Conservation (phyloP, 257 asterid species). For the Lycium ferocissimum region DNA sequence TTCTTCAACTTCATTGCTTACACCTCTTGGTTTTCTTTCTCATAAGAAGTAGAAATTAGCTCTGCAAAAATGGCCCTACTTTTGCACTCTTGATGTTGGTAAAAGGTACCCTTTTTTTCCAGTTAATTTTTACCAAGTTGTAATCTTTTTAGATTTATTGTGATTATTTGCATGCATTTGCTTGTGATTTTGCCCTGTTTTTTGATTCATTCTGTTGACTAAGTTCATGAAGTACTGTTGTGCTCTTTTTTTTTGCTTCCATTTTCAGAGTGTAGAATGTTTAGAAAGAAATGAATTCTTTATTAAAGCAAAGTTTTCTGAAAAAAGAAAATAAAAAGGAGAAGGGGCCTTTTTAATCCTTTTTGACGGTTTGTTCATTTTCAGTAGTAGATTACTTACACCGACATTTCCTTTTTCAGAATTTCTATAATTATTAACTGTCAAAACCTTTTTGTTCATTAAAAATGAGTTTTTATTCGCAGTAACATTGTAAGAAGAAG, state of each 20-base stretch:
- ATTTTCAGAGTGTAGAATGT: background rate
- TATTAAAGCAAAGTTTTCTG: no score
- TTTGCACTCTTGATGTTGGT: background rate
- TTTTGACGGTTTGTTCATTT: background rate
- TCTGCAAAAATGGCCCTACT: background rate
- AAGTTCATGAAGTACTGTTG: background rate
- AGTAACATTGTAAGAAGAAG: background rate
- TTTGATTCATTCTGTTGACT: background rate
- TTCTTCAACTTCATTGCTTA: background rate
- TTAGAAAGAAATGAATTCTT: background rate
- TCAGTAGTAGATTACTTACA: background rate
- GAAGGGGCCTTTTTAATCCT: no score
- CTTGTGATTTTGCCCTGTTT: background rate
- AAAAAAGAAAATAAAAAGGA: no score
- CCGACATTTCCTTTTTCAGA: background rate
- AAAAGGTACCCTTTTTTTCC: background rate
- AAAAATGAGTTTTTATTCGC: background rate
- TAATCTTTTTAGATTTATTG: background rate
- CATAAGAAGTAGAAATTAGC: background rate
- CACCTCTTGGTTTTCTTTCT: background rate
- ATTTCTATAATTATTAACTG: background rate
- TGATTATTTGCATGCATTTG: background rate
- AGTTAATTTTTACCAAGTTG: background rate
- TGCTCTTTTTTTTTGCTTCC: background rate
- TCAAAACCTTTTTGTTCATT: no score